Evolutionary conservation across 2,329 filamentous ascomycete species (phyloP).

Genomic region (Pleurostoma richardsiae): DNA sequence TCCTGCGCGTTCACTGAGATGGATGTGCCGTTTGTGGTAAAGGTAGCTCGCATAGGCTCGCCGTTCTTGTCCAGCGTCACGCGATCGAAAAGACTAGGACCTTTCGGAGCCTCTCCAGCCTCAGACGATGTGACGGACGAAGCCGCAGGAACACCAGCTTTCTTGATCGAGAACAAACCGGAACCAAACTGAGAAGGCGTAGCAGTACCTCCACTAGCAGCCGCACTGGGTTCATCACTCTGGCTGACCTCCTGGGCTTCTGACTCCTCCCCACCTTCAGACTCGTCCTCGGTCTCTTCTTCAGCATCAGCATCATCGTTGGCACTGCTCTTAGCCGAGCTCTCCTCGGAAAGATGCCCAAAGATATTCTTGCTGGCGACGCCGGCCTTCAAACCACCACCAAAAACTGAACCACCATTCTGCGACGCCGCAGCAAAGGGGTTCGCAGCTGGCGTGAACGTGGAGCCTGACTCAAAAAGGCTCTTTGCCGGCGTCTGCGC

Average conservation of each 20-base stretch:
- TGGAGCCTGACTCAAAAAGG: slow-evolving; percentile 13
- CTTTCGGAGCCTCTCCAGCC: slow-evolving; percentile 35
- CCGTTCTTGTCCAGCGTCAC: slow-evolving; percentile 45
- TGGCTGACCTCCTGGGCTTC: slow-evolving; percentile 36
- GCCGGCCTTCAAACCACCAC: slow-evolving; percentile 15
- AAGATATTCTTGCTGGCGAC: slow-evolving; percentile 46
- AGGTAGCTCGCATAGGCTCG: slow-evolving; percentile 38
- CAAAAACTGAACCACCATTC: slow-evolving; percentile 36
- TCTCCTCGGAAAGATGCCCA: slow-evolving; percentile 52
- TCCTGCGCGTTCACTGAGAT: slow-evolving; percentile 18
- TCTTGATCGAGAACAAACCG: slow-evolving; percentile 23
- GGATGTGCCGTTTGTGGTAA: too few relatives aligned
- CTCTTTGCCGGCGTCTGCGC: slow-evolving; percentile 22
- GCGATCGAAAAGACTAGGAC: slow-evolving; percentile 50
- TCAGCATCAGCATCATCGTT: slow-evolving; percentile 36
- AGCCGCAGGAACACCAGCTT: slow-evolving; percentile 10
- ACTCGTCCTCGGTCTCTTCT: slow-evolving; percentile 28
- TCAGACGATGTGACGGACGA: slow-evolving; percentile 32
- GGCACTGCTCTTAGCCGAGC: slow-evolving; percentile 49
- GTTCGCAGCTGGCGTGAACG: slow-evolving; percentile 19
- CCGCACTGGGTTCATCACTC: slow-evolving; percentile 36
- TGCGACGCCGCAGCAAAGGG: slow-evolving; percentile 25
- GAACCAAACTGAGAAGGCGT: slow-evolving; percentile 31
- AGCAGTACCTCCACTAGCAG: slow-evolving; percentile 32
- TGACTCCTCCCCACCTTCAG: slow-evolving; percentile 36